Percentiles rank a stretch among this genome's conserved stretches.
Conservation (phyloP, 2,329 filamentous ascomycete genomes). For the Alternaria arborescens region DNA sequence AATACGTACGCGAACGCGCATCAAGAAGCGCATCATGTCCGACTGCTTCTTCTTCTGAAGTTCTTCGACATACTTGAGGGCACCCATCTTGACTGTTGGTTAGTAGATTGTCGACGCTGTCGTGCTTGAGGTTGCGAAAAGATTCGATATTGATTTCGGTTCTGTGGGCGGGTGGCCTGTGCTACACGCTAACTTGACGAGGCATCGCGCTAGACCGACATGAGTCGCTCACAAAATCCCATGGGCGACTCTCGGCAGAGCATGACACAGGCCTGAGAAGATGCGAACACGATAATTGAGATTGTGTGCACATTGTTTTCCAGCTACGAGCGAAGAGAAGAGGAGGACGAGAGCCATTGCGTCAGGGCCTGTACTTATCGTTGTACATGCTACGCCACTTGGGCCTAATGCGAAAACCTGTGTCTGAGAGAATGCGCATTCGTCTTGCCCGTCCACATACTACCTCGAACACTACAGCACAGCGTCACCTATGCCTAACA, state of each 20-base stretch:
- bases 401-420: background rate
- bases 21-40: conserved; percentile 99
- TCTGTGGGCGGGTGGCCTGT: conserved; percentile 25
- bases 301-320: background rate
- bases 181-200: background rate
- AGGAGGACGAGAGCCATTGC: fast-evolving
- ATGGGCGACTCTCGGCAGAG: conserved; percentile 8
- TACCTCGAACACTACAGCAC: background rate
- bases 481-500: background rate
- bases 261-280: background rate
- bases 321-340: background rate
- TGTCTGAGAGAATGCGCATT: background rate
- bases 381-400: background rate
- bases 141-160: conserved; percentile 27
- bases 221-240: background rate
- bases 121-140: conserved; percentile 29
- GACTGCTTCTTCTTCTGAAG: conserved; percentile 99
- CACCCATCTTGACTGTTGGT: conserved; percentile 77
- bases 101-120: conserved; percentile 44
- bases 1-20: conserved; percentile 70
- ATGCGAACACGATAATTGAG: background rate
- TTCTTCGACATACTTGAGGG: conserved; percentile 99
- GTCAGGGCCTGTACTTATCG: background rate
- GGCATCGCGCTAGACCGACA: conserved; percentile 3
- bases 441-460: background rate